Evolutionary conservation across 352 stramenopile genomes (phyloP), one percentile per base, ranked within the genome.

Genomic region (Pseudoperonospora humuli): DNA sequence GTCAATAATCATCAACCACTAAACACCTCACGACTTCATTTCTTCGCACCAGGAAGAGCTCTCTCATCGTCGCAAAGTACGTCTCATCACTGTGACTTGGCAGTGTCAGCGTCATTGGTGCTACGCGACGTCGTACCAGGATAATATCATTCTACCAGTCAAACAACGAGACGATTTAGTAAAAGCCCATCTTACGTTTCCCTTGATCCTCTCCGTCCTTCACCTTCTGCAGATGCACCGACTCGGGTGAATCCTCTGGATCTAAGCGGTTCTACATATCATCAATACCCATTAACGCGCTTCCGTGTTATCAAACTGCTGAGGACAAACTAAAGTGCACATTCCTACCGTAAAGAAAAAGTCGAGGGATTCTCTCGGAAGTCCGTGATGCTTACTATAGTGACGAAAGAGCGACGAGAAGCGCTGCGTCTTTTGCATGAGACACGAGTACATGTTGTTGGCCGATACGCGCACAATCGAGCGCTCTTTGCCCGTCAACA

Each of bases 381-480:
- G 56, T 3, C 95, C 95, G 67, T 98, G 95, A 70, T 98, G 96
- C 65, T 98, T 98, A 61, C 93, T 97, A 67, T 98, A 98, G 70
- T 98, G 95, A 36, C 94, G 93, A 55, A 98, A 98, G 14, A 98
- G 81, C 42, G 84, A 97, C 20, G 90, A 97, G 63, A 98, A 98
- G 14, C 93, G 85, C 72, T 98, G 95, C 14, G 93, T 97, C 67
- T 98, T 98, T 39, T 98, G 84, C 95, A 98, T 98, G 37, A 98
- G 70, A 54, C 95, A 98, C 58, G 80, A 89, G 62, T 90, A 90
- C 75, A 89, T 87, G 53, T 89, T 90, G 69, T 88, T 93, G 29
- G 77, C 77, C 0, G 80, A 59, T 34, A 90, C 80, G 39, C 80
- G 80, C 47, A 90, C 72, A 49, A 92, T 89, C 19, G 77, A 90